Conservation (phyloP, 148 eudicot species). For the Rhododendron vialii region DNA sequence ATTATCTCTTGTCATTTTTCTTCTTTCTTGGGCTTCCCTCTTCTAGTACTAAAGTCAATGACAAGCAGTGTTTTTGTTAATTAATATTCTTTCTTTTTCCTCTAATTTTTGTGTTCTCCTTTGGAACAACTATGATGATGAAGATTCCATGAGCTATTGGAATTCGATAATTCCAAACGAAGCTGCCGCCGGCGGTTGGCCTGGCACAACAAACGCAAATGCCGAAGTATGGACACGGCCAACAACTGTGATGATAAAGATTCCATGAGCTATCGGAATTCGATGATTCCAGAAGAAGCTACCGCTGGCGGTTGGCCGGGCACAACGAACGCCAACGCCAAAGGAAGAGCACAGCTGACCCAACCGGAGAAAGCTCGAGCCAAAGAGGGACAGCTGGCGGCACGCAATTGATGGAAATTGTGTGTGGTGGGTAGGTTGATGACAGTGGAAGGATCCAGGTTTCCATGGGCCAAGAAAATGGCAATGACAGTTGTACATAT, state of each 20-base stretch:
- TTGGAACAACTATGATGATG: background rate
- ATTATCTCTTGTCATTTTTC: too few relatives aligned
- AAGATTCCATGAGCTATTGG: constrained; percentile 22
- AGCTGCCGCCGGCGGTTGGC: too few relatives aligned
- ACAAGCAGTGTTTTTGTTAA: too few relatives aligned
- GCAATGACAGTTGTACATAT: background rate
- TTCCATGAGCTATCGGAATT: too few relatives aligned
- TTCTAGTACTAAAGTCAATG: too few relatives aligned
- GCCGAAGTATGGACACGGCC: too few relatives aligned
- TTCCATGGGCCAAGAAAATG: constrained; percentile 19
- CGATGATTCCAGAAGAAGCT: too few relatives aligned
- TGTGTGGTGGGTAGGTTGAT: constrained; percentile 21
- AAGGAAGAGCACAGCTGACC: constrained; percentile 28
- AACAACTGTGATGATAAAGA: too few relatives aligned
- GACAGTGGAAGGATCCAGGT: constrained; percentile 21
- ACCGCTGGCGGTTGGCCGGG: too few relatives aligned
- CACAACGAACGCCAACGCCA: constrained; percentile 21
- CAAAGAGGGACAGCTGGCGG: constrained; percentile 1
- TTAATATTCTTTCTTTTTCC: background rate
- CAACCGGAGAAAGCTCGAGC: constrained; percentile 18
- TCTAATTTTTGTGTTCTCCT: background rate
- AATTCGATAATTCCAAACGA: too few relatives aligned
- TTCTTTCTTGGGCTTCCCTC: too few relatives aligned
- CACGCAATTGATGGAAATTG: constrained; percentile 15
- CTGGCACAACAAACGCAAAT: too few relatives aligned